Percentiles rank a stretch among this genome's conserved stretches.
phyloP scores from a whole-genome alignment of 768 basidiomycete species.

The Leccinum barrowsii region DNA sequence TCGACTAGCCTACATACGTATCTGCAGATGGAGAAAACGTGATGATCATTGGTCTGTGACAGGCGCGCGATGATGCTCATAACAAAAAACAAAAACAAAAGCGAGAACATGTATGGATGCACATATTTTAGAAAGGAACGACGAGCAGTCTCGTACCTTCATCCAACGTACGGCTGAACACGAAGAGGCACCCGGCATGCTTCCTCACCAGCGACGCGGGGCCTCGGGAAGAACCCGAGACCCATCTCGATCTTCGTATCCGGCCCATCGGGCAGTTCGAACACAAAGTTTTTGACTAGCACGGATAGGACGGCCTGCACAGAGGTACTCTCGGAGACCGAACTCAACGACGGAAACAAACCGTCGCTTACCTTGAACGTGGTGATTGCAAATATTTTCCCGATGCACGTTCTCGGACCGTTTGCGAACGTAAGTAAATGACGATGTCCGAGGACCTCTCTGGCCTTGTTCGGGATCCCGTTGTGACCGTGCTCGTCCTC shows the following conservation, averaged over 20 bases:
- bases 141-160: neutral
- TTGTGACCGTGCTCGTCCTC: neutral
- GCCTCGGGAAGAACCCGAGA: neutral
- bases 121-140: neutral
- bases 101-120: neutral
- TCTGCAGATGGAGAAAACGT: no score
- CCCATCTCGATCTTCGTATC: neutral
- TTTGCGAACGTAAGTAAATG: neutral
- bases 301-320: neutral
- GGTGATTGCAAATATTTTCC: neutral
- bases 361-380: neutral
- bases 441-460: neutral
- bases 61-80: no score
- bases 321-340: neutral
- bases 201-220: neutral
- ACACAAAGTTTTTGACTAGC: neutral
- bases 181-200: neutral
- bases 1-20: no score
- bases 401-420: neutral
- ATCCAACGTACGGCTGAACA: neutral
- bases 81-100: no score
- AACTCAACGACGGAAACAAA: neutral
- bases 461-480: neutral
- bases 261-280: neutral
- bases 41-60: no score